A percentile compares a stretch with the other conserved stretches of the same genome.
These are phyloP conservation scores for Claviceps maximensis DNA, from an alignment of 2,329 filamentous ascomycete species.

Conservation along the genomic window DNA sequence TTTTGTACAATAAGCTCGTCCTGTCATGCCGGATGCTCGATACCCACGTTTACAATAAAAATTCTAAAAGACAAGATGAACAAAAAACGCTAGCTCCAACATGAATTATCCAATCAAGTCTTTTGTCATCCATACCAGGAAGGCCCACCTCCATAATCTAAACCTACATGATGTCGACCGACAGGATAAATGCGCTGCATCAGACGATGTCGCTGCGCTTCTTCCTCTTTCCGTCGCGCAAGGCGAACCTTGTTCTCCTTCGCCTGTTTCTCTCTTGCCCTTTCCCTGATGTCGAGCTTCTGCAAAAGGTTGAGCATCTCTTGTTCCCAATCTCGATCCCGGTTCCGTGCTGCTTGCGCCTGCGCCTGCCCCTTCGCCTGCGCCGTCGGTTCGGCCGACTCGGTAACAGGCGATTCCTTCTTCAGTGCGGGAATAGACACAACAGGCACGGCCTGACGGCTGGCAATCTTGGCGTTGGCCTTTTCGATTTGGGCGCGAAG, in stretches of 20 bases:
- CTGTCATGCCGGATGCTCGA: too few relatives aligned
- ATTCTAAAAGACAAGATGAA: too few relatives aligned
- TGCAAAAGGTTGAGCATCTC: constrained; percentile 23
- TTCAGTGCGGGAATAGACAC: constrained; percentile 9
- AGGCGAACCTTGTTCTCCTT: constrained; percentile 14
- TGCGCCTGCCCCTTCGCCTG: too few relatives aligned
- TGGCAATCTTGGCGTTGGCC: constrained; percentile 29
- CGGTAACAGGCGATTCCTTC: too few relatives aligned
- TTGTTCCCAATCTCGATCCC: constrained; percentile 12
- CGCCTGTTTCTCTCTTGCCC: constrained; percentile 19
- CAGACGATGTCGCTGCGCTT: constrained; percentile 26
- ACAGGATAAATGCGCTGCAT: constrained; percentile 27
- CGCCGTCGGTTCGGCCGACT: too few relatives aligned
- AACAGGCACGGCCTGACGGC: constrained; percentile 20
- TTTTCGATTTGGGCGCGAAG: constrained; percentile 21
- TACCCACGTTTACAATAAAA: too few relatives aligned
- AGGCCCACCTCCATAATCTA: constrained; percentile 24
- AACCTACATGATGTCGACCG: constrained; percentile 21
- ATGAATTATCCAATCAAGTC: too few relatives aligned
- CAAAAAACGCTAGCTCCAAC: too few relatives aligned
- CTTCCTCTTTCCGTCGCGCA: constrained; percentile 20
- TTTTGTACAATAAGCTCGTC: too few relatives aligned
- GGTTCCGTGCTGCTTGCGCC: too few relatives aligned
- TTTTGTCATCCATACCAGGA: too few relatives aligned
- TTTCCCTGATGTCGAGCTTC: constrained; percentile 19